A percentile compares a stretch with the other conserved stretches of the same genome.
phyloP scores from a whole-genome alignment of 257 asterid genomes.

The Dorcoceras hygrometricum region DNA sequence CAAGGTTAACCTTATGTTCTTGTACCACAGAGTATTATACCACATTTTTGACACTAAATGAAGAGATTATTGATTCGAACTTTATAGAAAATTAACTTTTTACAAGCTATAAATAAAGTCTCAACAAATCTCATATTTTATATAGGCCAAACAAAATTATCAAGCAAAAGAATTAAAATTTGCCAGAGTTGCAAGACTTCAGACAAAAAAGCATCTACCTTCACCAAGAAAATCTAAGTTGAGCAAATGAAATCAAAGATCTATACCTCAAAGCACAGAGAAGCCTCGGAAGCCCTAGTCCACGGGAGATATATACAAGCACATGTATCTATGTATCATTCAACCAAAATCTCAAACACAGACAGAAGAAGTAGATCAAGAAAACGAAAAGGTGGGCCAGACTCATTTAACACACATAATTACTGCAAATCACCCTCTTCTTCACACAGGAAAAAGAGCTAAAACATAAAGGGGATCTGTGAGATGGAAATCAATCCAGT shows the following conservation, averaged over 20 bases:
- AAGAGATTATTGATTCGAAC: too few species aligned
- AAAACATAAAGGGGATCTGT: neutral
- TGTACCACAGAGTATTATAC: too few species aligned
- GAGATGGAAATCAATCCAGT: neutral
- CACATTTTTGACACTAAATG: too few species aligned
- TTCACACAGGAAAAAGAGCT: neutral
- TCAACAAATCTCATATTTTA: too few species aligned
- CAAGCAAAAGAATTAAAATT: too few species aligned
- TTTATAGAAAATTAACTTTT: too few species aligned
- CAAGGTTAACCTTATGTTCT: neutral
- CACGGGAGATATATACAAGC: neutral
- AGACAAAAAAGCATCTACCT: neutral
- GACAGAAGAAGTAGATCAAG: neutral
- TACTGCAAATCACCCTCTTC: neutral
- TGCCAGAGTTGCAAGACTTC: neutral
- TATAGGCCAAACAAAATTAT: neutral
- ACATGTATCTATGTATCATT: neutral
- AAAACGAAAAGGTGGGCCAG: neutral
- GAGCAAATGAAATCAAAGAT: neutral
- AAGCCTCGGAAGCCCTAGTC: neutral
- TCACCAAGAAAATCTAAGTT: neutral
- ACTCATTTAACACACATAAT: neutral
- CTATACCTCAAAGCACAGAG: neutral
- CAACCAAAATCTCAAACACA: neutral
- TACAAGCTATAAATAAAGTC: too few species aligned